Conservation (phyloP, 208 protist species). For the Acanthamoeba lenticulata region DNA sequence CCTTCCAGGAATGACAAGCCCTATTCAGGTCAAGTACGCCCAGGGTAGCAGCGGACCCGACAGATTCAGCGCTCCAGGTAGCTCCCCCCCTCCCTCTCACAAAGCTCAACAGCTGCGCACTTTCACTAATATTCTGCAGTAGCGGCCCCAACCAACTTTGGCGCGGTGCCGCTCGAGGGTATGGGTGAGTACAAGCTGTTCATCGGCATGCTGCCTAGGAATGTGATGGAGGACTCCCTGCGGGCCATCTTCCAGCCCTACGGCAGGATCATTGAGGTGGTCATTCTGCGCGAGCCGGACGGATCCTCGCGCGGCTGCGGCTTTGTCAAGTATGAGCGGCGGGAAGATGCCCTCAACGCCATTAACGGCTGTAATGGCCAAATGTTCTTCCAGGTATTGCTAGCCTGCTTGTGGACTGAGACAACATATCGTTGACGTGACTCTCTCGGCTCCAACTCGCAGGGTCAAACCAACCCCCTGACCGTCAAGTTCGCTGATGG, state of each 20-base stretch:
- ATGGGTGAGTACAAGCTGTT: conserved; percentile 82
- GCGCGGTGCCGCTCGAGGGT: too few relatives aligned
- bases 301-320: conserved; percentile 83
- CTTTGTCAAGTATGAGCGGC: conserved; percentile 82
- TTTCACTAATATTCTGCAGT: too few relatives aligned
- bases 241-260: conserved; percentile 77
- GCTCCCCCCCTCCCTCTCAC: background rate
- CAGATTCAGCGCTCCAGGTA: background rate
- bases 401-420: background rate
- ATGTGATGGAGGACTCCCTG: conserved; percentile 74
- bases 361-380: conserved; percentile 78
- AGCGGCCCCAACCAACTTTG: too few relatives aligned
- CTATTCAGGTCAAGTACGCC: conserved; percentile 34
- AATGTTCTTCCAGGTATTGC: conserved; percentile 59
- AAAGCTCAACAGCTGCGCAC: too few relatives aligned
- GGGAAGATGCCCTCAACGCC: conserved; percentile 74
- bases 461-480: conserved; percentile 65
- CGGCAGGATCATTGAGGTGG: conserved; percentile 76
- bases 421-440: background rate
- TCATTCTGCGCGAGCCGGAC: conserved; percentile 75
- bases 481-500: conserved; percentile 81
- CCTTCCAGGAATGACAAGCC: conserved; percentile 59
- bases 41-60: background rate
- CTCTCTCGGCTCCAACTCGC: background rate
- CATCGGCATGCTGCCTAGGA: conserved; percentile 82